A percentile compares a stretch with the other conserved stretches of the same genome.
Conservation (phyloP, 441 rosid species). For the Metrosideros polymorpha region DNA sequence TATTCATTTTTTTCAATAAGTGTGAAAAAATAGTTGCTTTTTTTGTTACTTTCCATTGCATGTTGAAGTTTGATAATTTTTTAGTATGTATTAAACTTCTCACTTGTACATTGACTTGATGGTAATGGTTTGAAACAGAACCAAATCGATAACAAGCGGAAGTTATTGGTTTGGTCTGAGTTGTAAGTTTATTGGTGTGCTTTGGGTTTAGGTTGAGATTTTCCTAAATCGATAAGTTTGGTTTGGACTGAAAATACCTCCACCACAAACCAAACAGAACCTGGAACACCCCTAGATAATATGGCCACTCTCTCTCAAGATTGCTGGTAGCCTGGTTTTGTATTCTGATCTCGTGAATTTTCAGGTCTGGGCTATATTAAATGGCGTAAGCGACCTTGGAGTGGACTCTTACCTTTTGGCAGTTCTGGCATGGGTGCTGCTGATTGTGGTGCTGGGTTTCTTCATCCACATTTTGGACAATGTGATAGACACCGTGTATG, state of each 20-base stretch:
- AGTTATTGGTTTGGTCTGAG: not conserved
- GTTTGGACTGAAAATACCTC: not conserved
- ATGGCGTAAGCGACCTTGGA: constrained; percentile 51
- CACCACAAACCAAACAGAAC: too few relatives aligned
- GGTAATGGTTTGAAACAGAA: not conserved
- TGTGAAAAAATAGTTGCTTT: not conserved
- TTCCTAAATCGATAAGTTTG: not conserved
- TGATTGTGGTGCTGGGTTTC: constrained; percentile 49
- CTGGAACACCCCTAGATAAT: not conserved
- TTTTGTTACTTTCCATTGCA: not conserved
- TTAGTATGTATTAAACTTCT: not conserved
- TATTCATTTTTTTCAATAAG: not conserved
- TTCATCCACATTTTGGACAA: constrained; percentile 70
- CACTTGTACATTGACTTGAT: not conserved
- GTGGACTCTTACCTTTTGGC: constrained; percentile 46
- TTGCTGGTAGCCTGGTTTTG: not conserved
- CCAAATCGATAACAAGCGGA: not conserved
- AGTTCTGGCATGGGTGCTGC: constrained; percentile 48
- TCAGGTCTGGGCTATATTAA: constrained; percentile 62
- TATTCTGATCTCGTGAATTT: not conserved
- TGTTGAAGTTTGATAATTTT: not conserved
- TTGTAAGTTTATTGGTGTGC: not conserved
- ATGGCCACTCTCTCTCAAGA: not conserved
- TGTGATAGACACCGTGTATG: constrained; percentile 65
- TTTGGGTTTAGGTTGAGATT: not conserved